Conservation (phyloP, 345 rosid genomes). For the Rhizophora apiculata region DNA sequence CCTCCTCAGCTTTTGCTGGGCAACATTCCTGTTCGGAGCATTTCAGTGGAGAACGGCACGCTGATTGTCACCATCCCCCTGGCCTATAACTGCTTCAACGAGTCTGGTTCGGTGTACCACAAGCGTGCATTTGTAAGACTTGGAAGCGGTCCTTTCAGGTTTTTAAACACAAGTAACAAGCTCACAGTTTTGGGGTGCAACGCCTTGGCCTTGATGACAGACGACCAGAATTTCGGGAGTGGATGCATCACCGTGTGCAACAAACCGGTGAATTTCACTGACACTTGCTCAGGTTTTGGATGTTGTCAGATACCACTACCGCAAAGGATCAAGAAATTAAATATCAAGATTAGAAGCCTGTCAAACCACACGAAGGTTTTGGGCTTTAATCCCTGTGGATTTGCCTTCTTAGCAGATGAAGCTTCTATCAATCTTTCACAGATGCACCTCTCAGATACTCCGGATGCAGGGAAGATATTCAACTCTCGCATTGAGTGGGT, state of each 20-base stretch:
- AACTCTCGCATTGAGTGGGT: constrained; percentile 19
- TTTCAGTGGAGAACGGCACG: constrained; percentile 14
- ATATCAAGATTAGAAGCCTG: not conserved
- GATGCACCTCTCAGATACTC: not conserved
- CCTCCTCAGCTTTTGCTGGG: not conserved
- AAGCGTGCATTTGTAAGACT: fast-evolving
- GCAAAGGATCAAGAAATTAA: not conserved
- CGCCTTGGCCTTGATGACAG: not conserved
- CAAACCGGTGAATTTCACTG: not conserved
- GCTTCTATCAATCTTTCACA: not conserved
- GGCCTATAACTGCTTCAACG: constrained; percentile 13
- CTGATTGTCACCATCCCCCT: not conserved
- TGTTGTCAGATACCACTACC: constrained; percentile 31
- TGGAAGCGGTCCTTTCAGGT: not conserved
- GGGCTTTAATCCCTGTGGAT: constrained; percentile 13
- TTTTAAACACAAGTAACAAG: constrained; percentile 20
- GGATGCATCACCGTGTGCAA: constrained; percentile 18
- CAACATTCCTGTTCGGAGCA: not conserved
- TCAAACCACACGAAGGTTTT: not conserved
- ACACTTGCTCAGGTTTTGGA: constrained; percentile 26
- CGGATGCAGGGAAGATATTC: not conserved
- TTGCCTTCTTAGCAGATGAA: constrained; percentile 15
- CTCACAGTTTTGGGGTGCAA: constrained; percentile 32
- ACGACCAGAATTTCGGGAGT: not conserved
- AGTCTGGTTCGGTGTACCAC: fast-evolving